Base-by-base conservation (phyloP, 495 filamentous ascomycete species). In the Penicillium paradoxum region DNA sequence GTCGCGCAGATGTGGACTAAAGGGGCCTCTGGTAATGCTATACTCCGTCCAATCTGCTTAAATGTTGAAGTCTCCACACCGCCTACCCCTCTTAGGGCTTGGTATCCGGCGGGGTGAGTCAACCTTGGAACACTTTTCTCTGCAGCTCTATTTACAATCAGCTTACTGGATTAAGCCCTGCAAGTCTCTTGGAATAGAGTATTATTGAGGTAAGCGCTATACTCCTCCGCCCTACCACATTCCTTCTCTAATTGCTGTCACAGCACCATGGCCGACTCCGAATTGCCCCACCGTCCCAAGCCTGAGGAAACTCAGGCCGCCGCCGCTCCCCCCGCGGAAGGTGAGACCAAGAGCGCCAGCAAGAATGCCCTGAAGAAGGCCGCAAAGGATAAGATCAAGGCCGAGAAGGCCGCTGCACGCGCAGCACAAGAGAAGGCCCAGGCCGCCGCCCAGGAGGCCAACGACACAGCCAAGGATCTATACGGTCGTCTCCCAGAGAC, bases 391-490 rank as follows among this genome's bases (percentile, higher is more conserved):
- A 82, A 82, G 66, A 80, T 81, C 47, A 86, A 86, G 74, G 83
- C 78, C 9, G 79, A 82, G 66, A 82, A 81, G 65, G 79, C 79
- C 32, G 79, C 79, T 22, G 73, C 72, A 25, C 73, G 77, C n/a
- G 74, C 71, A 40, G 75, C 76, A 18, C 74, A 80, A 56, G 76
- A 81, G 60, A 68, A 74, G 62, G 73, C 74, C 32, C 74, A 77
- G 59, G 63, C 71, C 53, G 66, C 80, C 19, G 75, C 71, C 19
- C 66, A 73, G n/a, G 73, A 74, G 4, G 78, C 77, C 54, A 84
- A 83, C 54, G 87, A 90, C 67, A 84, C 79, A 24, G 84, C 87
- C 45, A 84, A 82, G 62, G 79, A 83, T 52, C 82, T 86, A 56
- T 90, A 90, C 61, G 86, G 87, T 51, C 65, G 58, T 33, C 58